Evolutionary conservation across 2,329 filamentous ascomycete species (phyloP).

Genomic region (Clarireedia paspali): DNA sequence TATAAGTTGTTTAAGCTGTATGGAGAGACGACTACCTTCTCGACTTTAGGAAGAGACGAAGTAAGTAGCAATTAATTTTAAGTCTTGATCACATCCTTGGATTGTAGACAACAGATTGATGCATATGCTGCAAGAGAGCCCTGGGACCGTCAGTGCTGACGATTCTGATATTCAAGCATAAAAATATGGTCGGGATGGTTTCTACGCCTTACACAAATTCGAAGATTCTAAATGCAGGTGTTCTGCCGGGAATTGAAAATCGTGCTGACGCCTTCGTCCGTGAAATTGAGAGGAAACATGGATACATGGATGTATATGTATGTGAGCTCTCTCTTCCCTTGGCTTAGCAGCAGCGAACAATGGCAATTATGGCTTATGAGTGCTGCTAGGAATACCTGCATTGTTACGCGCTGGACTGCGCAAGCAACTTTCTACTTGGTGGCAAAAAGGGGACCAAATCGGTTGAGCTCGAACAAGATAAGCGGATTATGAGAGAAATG

Average conservation of each 20-base stretch:
- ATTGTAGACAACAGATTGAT: not conserved
- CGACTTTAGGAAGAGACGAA: conserved; percentile 26
- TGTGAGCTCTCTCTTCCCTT: not conserved
- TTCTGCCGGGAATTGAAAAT: conserved; percentile 49
- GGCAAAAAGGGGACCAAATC: conserved; percentile 52
- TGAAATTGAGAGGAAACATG: conserved; percentile 39
- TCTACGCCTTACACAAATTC: conserved; percentile 63
- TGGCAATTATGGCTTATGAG: not conserved
- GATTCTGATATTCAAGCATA: conserved; percentile 51
- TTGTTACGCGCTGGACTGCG: conserved; percentile 62
- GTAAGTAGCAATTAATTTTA: conserved; percentile 11
- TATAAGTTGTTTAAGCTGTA: conserved; percentile 55
- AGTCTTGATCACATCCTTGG: not conserved
- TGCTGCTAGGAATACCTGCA: conserved; percentile 37
- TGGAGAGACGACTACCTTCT: conserved; percentile 31
- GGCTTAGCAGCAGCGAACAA: not conserved
- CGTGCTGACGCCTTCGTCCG: conserved; percentile 48
- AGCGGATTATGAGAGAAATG: conserved; percentile 60
- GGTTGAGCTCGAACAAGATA: conserved; percentile 45
- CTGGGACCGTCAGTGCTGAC: not conserved
- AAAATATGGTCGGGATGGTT: conserved; percentile 52
- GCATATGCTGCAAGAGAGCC: not conserved
- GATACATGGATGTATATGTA: conserved; percentile 55
- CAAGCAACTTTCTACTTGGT: conserved; percentile 62
- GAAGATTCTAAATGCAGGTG: conserved; percentile 50